Base-by-base conservation (phyloP, 2,329 filamentous ascomycete genomes). In the Nakataea oryzae region DNA sequence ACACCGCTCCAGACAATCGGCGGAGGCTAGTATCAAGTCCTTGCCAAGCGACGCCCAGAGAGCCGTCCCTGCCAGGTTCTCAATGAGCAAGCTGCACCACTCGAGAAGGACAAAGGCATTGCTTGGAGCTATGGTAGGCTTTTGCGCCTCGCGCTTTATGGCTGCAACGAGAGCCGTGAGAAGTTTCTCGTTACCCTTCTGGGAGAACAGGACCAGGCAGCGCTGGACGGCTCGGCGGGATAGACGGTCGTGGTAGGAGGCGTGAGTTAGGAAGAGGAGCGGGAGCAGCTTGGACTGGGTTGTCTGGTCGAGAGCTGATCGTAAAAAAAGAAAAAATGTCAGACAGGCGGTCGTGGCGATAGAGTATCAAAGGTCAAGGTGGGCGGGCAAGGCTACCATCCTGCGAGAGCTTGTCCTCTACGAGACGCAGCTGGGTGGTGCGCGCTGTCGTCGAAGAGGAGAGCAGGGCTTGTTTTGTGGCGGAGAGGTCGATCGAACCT, bases 41-140 rank as follows among this genome's bases (percentile, higher is more conserved):
- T 80, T 70, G 61, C 84, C 84, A 72, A 86, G 86, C 69, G 79
- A 79, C 60, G 84, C 82, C 87, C 86, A 92, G 56, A 83, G 73
- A 12, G 81, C 71, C 21, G 83, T 83, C 58, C 81, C 81, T 34
- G 83, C 83, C 29, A 92, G 79, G 63, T 88, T 81, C 69, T 93
- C 86, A 67, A 96, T 83, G 60, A 97, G 76, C 63, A 93, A 74
- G 63, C 88, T 89, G 73, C 87, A 91, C 93, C 93, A 99, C 74
- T 96, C 91, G 17, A 95, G 82, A 67, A 99, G 79, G 59, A 96
- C 91, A 72, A 97, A 96, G 6, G 92, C 90, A 74, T 86, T 96
- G 56, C 83, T 85, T 21, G 89, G 78, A 34, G 93, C 91, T 69
- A 97, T 87, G 65, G 86, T 87, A 24, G 82, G 78, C 73, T 96